Percentiles rank a stretch among this genome's conserved stretches.
phyloP scores from a whole-genome alignment of 345 rosid genomes.

The Hibiscus tridactylites region DNA sequence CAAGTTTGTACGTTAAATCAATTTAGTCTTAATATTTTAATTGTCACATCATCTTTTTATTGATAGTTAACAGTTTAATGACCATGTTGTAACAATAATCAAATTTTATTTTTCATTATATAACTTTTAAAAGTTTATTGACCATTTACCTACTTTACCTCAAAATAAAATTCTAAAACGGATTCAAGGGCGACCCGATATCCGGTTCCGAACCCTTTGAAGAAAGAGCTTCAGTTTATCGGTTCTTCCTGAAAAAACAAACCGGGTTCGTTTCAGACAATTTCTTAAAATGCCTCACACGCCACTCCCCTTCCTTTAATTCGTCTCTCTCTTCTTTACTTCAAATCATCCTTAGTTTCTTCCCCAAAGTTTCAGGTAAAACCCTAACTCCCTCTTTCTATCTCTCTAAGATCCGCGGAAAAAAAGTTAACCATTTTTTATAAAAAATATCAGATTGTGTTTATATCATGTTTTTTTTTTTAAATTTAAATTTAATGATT shows the following conservation, averaged over 20 bases:
- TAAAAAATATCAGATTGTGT: background rate
- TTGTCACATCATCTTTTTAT: too few relatives aligned
- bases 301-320: background rate
- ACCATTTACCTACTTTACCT: too few relatives aligned
- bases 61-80: too few relatives aligned
- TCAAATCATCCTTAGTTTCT: background rate
- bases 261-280: background rate
- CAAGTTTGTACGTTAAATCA: too few relatives aligned
- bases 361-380: background rate
- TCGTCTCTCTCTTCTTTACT: background rate
- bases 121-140: too few relatives aligned
- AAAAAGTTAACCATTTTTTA: background rate
- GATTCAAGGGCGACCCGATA: background rate
- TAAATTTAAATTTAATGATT: background rate
- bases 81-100: too few relatives aligned
- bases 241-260: background rate
- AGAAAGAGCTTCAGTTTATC: background rate
- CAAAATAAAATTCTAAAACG: background rate
- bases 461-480: background rate
- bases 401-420: background rate
- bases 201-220: background rate
- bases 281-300: background rate
- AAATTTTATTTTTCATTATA: too few relatives aligned
- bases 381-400: background rate
- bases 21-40: too few relatives aligned